These are phyloP conservation scores for Candida tallmaniae DNA, from an alignment of 805 yeast genomes.

Conservation along the genomic window DNA sequence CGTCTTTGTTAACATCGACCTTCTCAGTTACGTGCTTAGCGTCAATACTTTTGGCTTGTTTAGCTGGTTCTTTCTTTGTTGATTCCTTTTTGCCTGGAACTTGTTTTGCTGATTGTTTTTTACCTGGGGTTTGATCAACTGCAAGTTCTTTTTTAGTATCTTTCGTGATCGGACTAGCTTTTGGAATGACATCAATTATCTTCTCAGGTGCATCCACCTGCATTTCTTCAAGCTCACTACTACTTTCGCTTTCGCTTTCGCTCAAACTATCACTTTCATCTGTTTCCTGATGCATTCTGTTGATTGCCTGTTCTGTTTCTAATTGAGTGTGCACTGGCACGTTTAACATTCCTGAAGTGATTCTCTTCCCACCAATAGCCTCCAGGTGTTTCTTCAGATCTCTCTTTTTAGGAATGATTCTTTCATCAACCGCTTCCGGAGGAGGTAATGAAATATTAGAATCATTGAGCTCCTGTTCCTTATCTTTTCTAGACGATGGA, in stretches of 20 bases:
- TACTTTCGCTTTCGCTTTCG: neutral
- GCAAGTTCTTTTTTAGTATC: neutral
- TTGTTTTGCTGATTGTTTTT: neutral
- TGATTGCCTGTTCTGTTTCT: conserved; percentile 17
- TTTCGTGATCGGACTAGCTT: too few species aligned
- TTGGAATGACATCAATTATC: neutral
- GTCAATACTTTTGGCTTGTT: neutral
- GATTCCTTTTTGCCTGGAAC: too few species aligned
- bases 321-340: conserved; percentile 28
- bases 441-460: conserved; percentile 32
- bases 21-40: too few species aligned
- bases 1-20: neutral
- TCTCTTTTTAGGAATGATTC: conserved; percentile 27
- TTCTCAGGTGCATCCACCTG: neutral
- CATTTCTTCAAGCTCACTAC: conserved; percentile 1
- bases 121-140: neutral
- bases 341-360: conserved; percentile 40
- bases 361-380: conserved; percentile 16
- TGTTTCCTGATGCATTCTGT: conserved; percentile 1
- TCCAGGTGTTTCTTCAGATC: conserved; percentile 2
- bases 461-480: conserved; percentile 8
- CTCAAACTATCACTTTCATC: neutral
- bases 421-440: conserved; percentile 18
- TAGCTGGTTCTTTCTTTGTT: too few species aligned
- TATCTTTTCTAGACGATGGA: conserved; percentile 4